phyloP scores from a whole-genome alignment of 106 monocot genomes.

The Dioscorea zingiberensis region DNA sequence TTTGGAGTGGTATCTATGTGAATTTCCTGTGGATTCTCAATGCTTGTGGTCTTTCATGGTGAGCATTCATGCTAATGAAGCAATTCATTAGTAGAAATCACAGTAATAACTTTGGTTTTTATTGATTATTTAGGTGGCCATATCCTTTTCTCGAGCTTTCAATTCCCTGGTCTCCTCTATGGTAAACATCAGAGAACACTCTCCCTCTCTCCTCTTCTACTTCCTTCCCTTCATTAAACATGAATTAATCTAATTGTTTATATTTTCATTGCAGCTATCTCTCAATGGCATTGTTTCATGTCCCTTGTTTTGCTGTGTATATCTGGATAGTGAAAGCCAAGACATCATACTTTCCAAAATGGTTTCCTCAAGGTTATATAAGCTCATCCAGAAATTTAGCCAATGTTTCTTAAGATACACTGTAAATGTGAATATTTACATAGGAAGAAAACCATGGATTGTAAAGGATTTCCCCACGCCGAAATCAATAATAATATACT shows the following conservation, averaged over 20 bases:
- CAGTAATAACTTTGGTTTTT: no score
- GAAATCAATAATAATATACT: no score
- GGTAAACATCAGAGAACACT: conserved; percentile 31
- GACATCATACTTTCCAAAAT: conserved; percentile 28
- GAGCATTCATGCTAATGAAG: no score
- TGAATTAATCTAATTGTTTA: not conserved
- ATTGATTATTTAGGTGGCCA: no score
- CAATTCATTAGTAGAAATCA: no score
- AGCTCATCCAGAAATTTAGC: not conserved
- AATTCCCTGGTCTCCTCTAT: conserved; percentile 67
- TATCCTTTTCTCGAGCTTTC: conserved; percentile 86
- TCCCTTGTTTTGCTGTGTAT: conserved; percentile 63
- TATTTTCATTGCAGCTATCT: conserved; percentile 69
- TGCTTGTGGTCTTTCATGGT: conserved; percentile 79
- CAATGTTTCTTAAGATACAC: not conserved
- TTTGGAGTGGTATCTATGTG: conserved; percentile 73
- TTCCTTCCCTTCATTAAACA: no score
- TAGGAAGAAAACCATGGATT: no score
- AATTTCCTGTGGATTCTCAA: conserved; percentile 80
- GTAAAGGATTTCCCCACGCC: no score
- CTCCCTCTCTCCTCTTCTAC: not conserved
- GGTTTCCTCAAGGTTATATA: conserved; percentile 31
- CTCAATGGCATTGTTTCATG: conserved; percentile 52
- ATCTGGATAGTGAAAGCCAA: conserved; percentile 55
- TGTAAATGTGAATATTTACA: not conserved